Conservation (phyloP, 2,329 filamentous ascomycete genomes). For the Coleophoma crateriformis region DNA sequence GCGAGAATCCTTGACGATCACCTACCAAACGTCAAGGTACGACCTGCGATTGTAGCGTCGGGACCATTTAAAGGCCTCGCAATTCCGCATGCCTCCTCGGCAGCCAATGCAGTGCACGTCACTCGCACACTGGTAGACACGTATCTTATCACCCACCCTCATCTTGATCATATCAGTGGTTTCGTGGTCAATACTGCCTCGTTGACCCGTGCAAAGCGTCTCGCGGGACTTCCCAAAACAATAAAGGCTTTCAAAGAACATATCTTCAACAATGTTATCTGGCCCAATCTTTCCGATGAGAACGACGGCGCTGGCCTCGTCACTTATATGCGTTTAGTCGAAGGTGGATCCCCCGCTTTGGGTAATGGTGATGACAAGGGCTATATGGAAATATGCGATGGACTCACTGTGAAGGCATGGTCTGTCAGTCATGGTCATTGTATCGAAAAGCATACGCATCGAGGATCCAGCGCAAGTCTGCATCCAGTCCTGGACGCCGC, state of each 20-base stretch:
- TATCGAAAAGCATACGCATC: conserved; percentile 66
- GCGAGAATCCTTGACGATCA: conserved; percentile 57
- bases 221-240: conserved; percentile 83
- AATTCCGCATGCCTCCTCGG: conserved; percentile 58
- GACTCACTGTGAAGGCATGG: conserved; percentile 82
- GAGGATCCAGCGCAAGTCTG: conserved; percentile 38
- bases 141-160: conserved; percentile 93
- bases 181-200: conserved; percentile 92
- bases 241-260: conserved; percentile 88
- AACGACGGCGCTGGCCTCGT: conserved; percentile 90
- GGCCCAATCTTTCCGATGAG: conserved; percentile 95
- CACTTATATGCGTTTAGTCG: conserved; percentile 81
- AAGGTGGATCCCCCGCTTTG: conserved; percentile 80
- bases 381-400: conserved; percentile 84
- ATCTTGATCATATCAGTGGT: conserved; percentile 88
- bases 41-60: conserved; percentile 34
- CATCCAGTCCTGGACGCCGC: neutral
- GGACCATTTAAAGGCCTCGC: conserved; percentile 80
- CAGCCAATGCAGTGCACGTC: conserved; percentile 77
- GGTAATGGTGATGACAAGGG: conserved; percentile 88
- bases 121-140: conserved; percentile 76
- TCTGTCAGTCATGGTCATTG: conserved; percentile 87
- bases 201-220: conserved; percentile 74
- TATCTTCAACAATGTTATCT: conserved; percentile 97
- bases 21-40: conserved; percentile 30